Conservation (phyloP, 148 eudicot species). For the Camellia japonica region DNA sequence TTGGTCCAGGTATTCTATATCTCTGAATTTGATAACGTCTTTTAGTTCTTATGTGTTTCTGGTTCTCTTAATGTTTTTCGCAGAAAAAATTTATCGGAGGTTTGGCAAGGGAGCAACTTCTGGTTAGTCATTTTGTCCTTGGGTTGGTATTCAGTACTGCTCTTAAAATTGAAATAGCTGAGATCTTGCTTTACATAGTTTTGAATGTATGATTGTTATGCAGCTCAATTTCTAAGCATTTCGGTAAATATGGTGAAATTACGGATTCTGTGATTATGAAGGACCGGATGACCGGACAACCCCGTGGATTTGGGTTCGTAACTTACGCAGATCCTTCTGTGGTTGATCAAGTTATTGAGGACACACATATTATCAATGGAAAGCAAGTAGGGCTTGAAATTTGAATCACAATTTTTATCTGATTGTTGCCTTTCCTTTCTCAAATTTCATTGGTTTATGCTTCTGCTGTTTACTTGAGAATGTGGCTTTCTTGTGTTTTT, state of each 20-base stretch:
- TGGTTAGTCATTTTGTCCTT: slow-evolving; percentile 51
- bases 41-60: slow-evolving; percentile 19
- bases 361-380: slow-evolving; percentile 51
- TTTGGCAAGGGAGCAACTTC: slow-evolving; percentile 65
- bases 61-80: slow-evolving; percentile 31
- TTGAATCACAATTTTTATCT: neutral
- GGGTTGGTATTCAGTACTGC: neutral
- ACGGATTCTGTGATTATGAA: slow-evolving; percentile 67
- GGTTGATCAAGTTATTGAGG: slow-evolving; percentile 54
- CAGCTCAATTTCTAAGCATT: slow-evolving; percentile 64
- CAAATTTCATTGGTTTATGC: neutral
- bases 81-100: slow-evolving; percentile 70
- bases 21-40: neutral
- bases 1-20: neutral
- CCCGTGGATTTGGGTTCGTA: slow-evolving; percentile 64
- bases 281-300: slow-evolving; percentile 57
- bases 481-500: neutral
- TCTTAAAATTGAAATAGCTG: neutral
- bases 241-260: slow-evolving; percentile 59
- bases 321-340: slow-evolving; percentile 62
- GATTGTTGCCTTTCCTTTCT: neutral
- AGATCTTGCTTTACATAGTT: slow-evolving; percentile 1
- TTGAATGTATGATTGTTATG: slow-evolving; percentile 18
- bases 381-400: slow-evolving; percentile 44
- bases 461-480: neutral